These are phyloP conservation scores for Pichia sp. DNA, from an alignment of 1,139 yeast species.

Conservation along the genomic window DNA sequence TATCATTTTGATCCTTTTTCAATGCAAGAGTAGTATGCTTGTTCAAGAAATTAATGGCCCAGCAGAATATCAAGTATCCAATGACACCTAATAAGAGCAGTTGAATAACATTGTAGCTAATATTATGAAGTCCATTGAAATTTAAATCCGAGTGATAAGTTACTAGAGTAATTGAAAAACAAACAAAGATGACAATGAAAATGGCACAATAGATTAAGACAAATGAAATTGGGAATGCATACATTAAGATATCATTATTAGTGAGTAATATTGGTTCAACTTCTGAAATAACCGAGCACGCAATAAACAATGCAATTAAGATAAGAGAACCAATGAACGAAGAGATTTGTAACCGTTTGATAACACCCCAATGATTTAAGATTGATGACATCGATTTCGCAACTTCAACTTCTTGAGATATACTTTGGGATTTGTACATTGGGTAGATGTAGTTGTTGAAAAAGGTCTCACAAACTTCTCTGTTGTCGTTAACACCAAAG, in stretches of 20 bases:
- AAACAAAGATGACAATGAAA: background rate
- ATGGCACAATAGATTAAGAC: background rate
- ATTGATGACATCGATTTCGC: slow-evolving; percentile 8
- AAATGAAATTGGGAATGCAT: background rate
- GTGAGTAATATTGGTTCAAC: background rate
- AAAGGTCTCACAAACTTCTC: slow-evolving; percentile 6
- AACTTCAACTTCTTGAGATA: slow-evolving; percentile 2
- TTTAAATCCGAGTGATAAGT: slow-evolving; percentile 7
- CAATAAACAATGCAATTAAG: background rate
- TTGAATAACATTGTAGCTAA: slow-evolving; percentile 8
- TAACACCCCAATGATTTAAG: slow-evolving; percentile 10
- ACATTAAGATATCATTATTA: background rate
- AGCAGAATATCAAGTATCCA: slow-evolving; percentile 2
- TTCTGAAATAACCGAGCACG: background rate
- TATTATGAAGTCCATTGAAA: slow-evolving; percentile 9
- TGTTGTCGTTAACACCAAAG: slow-evolving; percentile 1
- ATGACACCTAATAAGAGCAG: slow-evolving; percentile 2
- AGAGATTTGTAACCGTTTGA: slow-evolving; percentile 9
- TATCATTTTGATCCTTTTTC: no score
- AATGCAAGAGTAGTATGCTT: background rate
- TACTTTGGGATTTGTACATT: slow-evolving; percentile 10
- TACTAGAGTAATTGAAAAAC: slow-evolving; percentile 1
- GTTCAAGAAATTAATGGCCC: slow-evolving; percentile 1
- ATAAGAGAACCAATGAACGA: slow-evolving; percentile 10
- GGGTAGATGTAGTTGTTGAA: slow-evolving; percentile 15